phyloP scores from a whole-genome alignment of 1,284 basidiomycete genomes.

The Cutaneotrichosporon dermatis region DNA sequence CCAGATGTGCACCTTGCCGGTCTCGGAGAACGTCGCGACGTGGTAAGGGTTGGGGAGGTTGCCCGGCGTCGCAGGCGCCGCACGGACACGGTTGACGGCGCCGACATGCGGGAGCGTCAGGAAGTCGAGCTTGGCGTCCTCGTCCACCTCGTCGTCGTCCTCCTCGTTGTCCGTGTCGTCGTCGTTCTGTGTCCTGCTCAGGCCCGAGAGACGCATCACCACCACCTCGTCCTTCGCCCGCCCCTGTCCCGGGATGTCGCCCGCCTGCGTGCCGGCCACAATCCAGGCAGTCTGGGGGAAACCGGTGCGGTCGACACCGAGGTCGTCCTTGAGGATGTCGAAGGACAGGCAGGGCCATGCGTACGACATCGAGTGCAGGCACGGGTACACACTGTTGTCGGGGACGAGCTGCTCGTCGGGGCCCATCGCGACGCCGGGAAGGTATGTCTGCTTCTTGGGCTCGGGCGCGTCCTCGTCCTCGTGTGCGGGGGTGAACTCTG shows the following conservation, averaged over 20 bases:
- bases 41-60: slow-evolving; percentile 76
- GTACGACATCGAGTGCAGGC: slow-evolving; percentile 88
- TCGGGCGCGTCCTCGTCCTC: slow-evolving; percentile 51
- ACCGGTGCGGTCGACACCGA: slow-evolving; percentile 81
- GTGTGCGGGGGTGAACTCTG: slow-evolving; percentile 48
- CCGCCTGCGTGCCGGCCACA: slow-evolving; percentile 66
- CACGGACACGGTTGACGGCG: slow-evolving; percentile 88
- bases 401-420: slow-evolving; percentile 87
- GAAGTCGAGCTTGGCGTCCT: slow-evolving; percentile 91
- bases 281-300: slow-evolving; percentile 88
- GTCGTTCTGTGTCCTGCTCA: slow-evolving; percentile 81
- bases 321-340: slow-evolving; percentile 80
- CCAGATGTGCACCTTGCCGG: slow-evolving; percentile 95
- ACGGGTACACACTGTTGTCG: slow-evolving; percentile 92
- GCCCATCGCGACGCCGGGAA: slow-evolving; percentile 56
- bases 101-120: slow-evolving; percentile 86
- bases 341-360: slow-evolving; percentile 97
- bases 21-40: slow-evolving; percentile 90
- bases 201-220: slow-evolving; percentile 81
- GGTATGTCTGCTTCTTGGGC: slow-evolving; percentile 48
- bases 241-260: slow-evolving; percentile 45
- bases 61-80: slow-evolving; percentile 57
- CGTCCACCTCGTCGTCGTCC: slow-evolving; percentile 69
- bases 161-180: slow-evolving; percentile 65
- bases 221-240: slow-evolving; percentile 76